Evolutionary conservation across 1,139 yeast genomes (phyloP), one percentile per base, ranked within the genome.

Genomic region (Trichomonascaceae sp.): DNA sequence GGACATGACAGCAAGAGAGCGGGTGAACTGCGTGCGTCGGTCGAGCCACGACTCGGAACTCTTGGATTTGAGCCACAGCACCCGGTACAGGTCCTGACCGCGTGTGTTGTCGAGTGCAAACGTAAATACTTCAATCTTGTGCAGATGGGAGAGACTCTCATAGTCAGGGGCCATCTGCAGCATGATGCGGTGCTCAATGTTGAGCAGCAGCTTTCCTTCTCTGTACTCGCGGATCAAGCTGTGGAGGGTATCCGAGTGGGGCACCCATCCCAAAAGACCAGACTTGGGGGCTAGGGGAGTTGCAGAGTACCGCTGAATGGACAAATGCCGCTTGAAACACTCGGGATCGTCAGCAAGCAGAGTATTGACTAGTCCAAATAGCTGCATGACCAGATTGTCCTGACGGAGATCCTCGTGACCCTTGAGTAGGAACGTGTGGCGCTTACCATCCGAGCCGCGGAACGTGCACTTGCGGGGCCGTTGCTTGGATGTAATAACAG

Each of bases 351-450:
- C 82, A 2, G 79, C 71, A 45, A 92, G 67, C 36, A 92, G 64
- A 0, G 97, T 87, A 50, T 92, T 92, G 2, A 89, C 97, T 50
- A 92, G 65, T 1, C 97, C 97, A 58, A 92, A 89, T 47, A 92
- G 64, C 56, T 92, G 99, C 98, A 92, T 92, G 20, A 89, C 99
- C 54, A 92, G 67, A 51, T 85, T 84, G 61, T 92, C 99, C 56
- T 92, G 99, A 50, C 99, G 73, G 39, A 89, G 84, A 66, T 92
- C 99, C 59, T 92, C 99, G 52, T 92, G 98, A 1, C 97, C 98
- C 60, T 92, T 92, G 50, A 92, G 64, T 1, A 65, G 60, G 57
- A 75, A 92, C 45, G 71, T 78, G 51, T 92, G 84, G 27, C 77
- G 84, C 48, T 80, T 81, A 41, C 98, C 98, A 54, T 92, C 96